Percentiles rank a stretch among this genome's conserved stretches.
phyloP scores from a whole-genome alignment of 2,329 filamentous ascomycete species.

The Aspergillus piperis region DNA sequence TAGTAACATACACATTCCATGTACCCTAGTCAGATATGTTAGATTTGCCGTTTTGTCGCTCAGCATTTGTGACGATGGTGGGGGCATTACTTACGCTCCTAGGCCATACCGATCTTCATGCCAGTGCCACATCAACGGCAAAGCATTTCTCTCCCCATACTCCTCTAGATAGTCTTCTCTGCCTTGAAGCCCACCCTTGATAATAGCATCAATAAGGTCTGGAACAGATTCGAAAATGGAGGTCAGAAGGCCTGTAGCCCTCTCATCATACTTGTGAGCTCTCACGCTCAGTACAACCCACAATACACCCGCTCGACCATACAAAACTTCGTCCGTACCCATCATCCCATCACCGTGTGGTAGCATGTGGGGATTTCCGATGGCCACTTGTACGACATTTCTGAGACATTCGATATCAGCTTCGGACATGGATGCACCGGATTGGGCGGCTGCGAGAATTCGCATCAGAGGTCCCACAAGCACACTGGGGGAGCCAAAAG shows the following conservation, averaged over 20 bases:
- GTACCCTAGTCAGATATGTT: constrained; percentile 24
- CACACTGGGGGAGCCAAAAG: constrained; percentile 35
- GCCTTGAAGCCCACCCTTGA: constrained; percentile 37
- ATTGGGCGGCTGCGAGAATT: constrained; percentile 25
- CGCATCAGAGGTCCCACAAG: constrained; percentile 30
- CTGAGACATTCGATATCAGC: constrained; percentile 33
- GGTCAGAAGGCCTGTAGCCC: constrained; percentile 21
- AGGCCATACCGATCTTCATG: constrained; percentile 38
- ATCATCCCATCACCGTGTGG: constrained; percentile 28
- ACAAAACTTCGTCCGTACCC: constrained; percentile 43
- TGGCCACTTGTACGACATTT: constrained; percentile 31
- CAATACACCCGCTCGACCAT: constrained; percentile 42
- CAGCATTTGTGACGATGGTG: not conserved
- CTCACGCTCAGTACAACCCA: constrained; percentile 40
- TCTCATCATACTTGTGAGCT: constrained; percentile 24
- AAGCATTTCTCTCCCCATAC: constrained; percentile 31
- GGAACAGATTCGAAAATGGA: constrained; percentile 33
- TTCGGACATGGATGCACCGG: constrained; percentile 20
- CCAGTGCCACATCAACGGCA: constrained; percentile 47
- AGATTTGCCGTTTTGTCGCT: not conserved
- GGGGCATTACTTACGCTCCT: constrained; percentile 37
- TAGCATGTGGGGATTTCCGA: constrained; percentile 32
- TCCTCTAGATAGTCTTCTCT: constrained; percentile 31
- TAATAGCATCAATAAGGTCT: constrained; percentile 33
- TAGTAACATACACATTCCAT: constrained; percentile 28